phyloP scores from a whole-genome alignment of 2,329 filamentous ascomycete species.

The Neofusicoccum sp. region DNA sequence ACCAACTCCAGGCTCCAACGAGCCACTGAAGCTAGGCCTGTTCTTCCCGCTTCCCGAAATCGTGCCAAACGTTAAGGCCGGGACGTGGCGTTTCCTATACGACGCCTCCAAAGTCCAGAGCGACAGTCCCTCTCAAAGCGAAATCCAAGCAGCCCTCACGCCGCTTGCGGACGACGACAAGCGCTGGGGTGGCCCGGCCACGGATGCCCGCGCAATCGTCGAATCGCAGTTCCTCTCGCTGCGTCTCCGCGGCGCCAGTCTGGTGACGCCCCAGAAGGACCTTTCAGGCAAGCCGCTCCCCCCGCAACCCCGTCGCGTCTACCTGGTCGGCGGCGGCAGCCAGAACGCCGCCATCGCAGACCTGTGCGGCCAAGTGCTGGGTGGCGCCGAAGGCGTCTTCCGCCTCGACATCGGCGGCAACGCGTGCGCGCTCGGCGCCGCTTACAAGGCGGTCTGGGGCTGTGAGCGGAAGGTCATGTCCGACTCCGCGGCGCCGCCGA shows the following conservation, averaged over 20 bases:
- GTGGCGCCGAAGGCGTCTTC: slow-evolving; percentile 85
- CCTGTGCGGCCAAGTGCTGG: slow-evolving; percentile 82
- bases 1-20: slow-evolving; percentile 39
- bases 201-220: slow-evolving; percentile 83
- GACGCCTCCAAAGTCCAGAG: slow-evolving; percentile 38
- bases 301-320: slow-evolving; percentile 82
- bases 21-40: slow-evolving; percentile 79
- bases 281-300: slow-evolving; percentile 58
- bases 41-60: slow-evolving; percentile 96
- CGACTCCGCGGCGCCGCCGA: neutral
- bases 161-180: slow-evolving; percentile 48
- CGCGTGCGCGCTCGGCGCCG: slow-evolving; percentile 88
- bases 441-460: slow-evolving; percentile 96
- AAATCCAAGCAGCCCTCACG: slow-evolving; percentile 39
- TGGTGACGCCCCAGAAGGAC: slow-evolving; percentile 56
- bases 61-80: slow-evolving; percentile 82
- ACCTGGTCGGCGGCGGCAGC: slow-evolving; percentile 90
- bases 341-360: slow-evolving; percentile 85
- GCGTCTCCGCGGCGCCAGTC: slow-evolving; percentile 75
- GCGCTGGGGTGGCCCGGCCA: slow-evolving; percentile 54
- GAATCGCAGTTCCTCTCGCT: slow-evolving; percentile 95
- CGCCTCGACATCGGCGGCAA: slow-evolving; percentile 92
- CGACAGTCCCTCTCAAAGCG: neutral
- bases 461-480: slow-evolving; percentile 57
- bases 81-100: slow-evolving; percentile 81